These are phyloP conservation scores for Huntiella decipiens DNA, from an alignment of 2,329 filamentous ascomycete species.

Conservation along the genomic window DNA sequence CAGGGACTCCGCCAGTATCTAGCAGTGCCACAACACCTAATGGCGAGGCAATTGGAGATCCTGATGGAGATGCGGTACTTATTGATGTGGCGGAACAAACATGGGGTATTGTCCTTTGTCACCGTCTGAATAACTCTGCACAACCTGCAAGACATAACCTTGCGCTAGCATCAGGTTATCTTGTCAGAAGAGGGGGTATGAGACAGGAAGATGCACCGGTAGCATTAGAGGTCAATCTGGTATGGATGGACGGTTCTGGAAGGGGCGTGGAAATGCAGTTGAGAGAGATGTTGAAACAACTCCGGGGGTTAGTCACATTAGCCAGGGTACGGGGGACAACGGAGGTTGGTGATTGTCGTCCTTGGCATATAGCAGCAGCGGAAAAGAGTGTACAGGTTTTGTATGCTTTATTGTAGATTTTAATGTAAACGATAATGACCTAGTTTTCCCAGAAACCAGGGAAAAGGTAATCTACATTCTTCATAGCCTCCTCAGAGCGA, in stretches of 20 bases:
- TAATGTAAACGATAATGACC: not conserved
- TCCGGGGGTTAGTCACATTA: conserved; percentile 47
- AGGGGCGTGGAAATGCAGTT: conserved; percentile 44
- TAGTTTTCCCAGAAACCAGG: conserved; percentile 46
- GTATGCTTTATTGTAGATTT: conserved; percentile 39
- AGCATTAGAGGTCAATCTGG: conserved; percentile 43
- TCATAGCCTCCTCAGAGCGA: conserved; percentile 51
- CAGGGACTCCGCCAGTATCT: too few relatives aligned
- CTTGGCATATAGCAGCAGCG: conserved; percentile 59
- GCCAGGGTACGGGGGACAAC: conserved; percentile 47
- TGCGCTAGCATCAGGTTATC: conserved; percentile 43
- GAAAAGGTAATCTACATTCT: conserved; percentile 74
- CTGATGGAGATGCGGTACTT: conserved; percentile 47
- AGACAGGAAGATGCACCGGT: conserved; percentile 38
- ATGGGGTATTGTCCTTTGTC: conserved; percentile 53
- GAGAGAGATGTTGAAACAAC: conserved; percentile 51
- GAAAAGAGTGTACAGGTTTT: conserved; percentile 49
- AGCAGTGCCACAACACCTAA: conserved; percentile 27
- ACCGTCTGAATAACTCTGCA: conserved; percentile 42
- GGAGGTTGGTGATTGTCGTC: conserved; percentile 43
- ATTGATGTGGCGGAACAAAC: conserved; percentile 56
- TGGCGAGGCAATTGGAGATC: conserved; percentile 23
- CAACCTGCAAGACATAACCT: conserved; percentile 35
- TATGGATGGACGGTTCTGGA: conserved; percentile 35
- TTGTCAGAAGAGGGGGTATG: conserved; percentile 42